Evolutionary conservation across 108 stramenopile genomes (phyloP).

Genomic region (Stephanodiscus minutulus): DNA sequence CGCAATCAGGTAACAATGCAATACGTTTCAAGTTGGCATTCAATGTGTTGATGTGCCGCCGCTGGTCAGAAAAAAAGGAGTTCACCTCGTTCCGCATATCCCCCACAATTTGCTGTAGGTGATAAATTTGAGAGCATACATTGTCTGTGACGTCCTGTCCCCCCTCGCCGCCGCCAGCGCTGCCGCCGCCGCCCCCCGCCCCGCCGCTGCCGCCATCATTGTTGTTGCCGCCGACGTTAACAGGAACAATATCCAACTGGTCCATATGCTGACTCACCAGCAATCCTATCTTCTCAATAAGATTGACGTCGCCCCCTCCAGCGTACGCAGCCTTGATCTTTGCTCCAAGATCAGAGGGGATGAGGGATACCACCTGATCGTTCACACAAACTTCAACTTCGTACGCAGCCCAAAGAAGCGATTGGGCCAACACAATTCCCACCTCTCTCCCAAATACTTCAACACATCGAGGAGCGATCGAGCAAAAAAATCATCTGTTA

Average conservation of each 20-base stretch:
- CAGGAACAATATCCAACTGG: conserved; percentile 2
- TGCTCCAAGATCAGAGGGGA: too few species aligned
- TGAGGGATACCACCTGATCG: too few species aligned
- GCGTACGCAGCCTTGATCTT: too few species aligned
- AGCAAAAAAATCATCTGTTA: too few species aligned
- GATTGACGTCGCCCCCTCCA: background rate
- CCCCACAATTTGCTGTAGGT: background rate
- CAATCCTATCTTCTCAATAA: conserved; percentile 6
- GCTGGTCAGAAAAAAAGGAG: background rate
- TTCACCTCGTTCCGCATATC: conserved; percentile 1
- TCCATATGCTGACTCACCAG: too few species aligned
- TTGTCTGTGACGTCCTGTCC: background rate
- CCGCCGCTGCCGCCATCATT: background rate
- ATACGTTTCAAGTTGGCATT: too few species aligned
- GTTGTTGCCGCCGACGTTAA: background rate
- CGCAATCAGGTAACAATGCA: too few species aligned
- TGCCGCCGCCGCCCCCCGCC: conserved; percentile 1
- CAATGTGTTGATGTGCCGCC: background rate
- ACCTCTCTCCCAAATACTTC: too few species aligned
- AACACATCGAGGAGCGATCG: too few species aligned
- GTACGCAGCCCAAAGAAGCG: too few species aligned
- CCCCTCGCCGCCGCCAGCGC: background rate
- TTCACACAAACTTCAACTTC: too few species aligned
- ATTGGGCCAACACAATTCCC: too few species aligned
- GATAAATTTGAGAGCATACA: background rate